These are phyloP conservation scores for Euphrasia arctica DNA, from an alignment of 305 asterid genomes.

Conservation along the genomic window DNA sequence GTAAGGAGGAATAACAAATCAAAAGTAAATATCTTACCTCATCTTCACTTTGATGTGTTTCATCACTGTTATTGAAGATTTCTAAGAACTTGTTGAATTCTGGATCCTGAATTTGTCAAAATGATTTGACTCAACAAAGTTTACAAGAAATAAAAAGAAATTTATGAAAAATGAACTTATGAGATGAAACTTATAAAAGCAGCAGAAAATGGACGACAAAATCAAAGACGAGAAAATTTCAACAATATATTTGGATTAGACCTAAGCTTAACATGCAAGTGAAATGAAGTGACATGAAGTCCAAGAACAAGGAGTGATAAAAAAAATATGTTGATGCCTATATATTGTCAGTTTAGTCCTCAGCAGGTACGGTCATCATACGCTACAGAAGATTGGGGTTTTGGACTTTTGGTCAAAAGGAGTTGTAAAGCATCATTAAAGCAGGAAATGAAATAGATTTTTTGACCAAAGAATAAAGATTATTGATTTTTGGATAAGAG, in stretches of 20 bases:
- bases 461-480: not conserved
- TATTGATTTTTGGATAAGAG: not conserved
- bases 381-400: not conserved
- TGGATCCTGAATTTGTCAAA: slow-evolving; percentile 60
- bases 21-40: slow-evolving; percentile 37
- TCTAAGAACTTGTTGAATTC: slow-evolving; percentile 56
- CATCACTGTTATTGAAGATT: slow-evolving; percentile 36
- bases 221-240: not conserved
- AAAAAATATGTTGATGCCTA: slow-evolving; percentile 7
- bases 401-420: not conserved
- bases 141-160: not conserved
- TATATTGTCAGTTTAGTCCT: slow-evolving; percentile 5
- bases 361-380: not conserved
- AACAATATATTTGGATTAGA: not conserved
- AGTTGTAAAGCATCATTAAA: not conserved
- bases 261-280: slow-evolving; percentile 8
- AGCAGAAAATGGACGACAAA: slow-evolving; percentile 6
- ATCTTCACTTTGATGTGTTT: slow-evolving; percentile 39
- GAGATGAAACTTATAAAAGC: not conserved
- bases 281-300: not conserved
- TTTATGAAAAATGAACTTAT: slow-evolving; percentile 13
- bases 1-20: slow-evolving; percentile 8
- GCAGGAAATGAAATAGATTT: not conserved
- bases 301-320: not conserved
- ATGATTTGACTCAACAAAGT: slow-evolving; percentile 25